A percentile compares a stretch with the other conserved stretches of the same genome.
Conservation (phyloP, 2,329 filamentous ascomycete species). For the Trichoderma guizhouense region DNA sequence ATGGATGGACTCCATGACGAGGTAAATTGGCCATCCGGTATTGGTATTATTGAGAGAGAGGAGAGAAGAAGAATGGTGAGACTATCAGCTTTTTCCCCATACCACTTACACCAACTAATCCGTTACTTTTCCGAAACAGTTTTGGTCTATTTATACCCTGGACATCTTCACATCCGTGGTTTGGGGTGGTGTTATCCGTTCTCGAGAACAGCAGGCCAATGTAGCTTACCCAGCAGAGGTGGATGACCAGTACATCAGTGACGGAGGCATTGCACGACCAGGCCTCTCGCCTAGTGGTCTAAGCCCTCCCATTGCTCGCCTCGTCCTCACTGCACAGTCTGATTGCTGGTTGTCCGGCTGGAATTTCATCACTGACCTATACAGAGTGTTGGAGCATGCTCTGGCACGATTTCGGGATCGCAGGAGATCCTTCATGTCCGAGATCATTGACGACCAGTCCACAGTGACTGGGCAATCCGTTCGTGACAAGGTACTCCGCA, state of each 20-base stretch:
- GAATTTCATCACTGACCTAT: slow-evolving; percentile 57
- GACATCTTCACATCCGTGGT: slow-evolving; percentile 54
- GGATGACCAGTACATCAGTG: slow-evolving; percentile 44
- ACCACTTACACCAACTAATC: not conserved
- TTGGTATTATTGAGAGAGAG: slow-evolving; percentile 45
- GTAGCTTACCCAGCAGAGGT: slow-evolving; percentile 26
- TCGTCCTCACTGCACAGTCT: slow-evolving; percentile 12
- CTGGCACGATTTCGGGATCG: slow-evolving; percentile 27
- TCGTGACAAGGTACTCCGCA: slow-evolving; percentile 24
- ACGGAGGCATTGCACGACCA: slow-evolving; percentile 8
- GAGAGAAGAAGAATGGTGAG: slow-evolving; percentile 43
- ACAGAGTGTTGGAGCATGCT: slow-evolving; percentile 53
- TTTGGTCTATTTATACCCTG: slow-evolving; percentile 57
- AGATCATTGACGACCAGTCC: slow-evolving; percentile 24
- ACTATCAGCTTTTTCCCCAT: not conserved
- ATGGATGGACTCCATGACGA: slow-evolving; percentile 53
- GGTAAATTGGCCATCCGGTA: slow-evolving; percentile 45
- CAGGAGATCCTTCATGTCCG: slow-evolving; percentile 21
- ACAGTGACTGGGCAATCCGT: slow-evolving; percentile 23
- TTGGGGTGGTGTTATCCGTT: slow-evolving; percentile 36
- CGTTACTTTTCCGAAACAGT: slow-evolving; percentile 28
- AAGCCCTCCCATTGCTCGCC: slow-evolving; percentile 8
- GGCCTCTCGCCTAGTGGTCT: slow-evolving; percentile 9
- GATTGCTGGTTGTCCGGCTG: slow-evolving; percentile 51
- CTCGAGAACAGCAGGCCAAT: slow-evolving; percentile 25